Evolutionary conservation across 2,329 filamentous ascomycete genomes (phyloP).

Genomic region (Ophiocordyceps robertsii): DNA sequence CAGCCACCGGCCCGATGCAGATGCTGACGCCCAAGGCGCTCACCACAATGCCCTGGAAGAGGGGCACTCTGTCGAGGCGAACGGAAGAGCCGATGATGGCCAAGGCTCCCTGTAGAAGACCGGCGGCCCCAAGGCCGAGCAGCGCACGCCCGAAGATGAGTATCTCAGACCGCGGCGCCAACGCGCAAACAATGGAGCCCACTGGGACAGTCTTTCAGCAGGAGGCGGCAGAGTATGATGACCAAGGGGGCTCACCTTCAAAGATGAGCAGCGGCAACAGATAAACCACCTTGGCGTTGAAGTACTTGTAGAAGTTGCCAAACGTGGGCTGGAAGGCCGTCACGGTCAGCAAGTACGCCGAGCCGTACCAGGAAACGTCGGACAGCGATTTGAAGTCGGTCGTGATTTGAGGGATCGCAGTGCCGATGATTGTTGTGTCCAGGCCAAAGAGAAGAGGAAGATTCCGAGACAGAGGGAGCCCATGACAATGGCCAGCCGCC

Average conservation of each 20-base stretch:
- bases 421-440: constrained; percentile 29
- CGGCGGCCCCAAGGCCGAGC: not conserved
- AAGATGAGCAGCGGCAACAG: not conserved
- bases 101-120: not conserved
- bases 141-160: not conserved
- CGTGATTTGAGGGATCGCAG: constrained; percentile 36
- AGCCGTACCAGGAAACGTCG: constrained; percentile 40
- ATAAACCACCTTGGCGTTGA: not conserved
- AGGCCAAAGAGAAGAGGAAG: not conserved
- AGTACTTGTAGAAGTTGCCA: not conserved
- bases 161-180: not conserved
- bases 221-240: no score
- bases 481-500: not conserved
- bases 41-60: not conserved
- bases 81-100: not conserved
- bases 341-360: constrained; percentile 29
- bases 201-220: no score
- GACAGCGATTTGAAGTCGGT: constrained; percentile 28
- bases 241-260: not conserved
- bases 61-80: not conserved
- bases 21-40: not conserved
- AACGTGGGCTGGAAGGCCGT: constrained; percentile 17
- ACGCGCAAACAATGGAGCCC: not conserved
- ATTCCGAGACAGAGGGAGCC: not conserved
- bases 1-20: not conserved